Evolutionary conservation across 257 asterid genomes (phyloP), one percentile per base, ranked within the genome.

Genomic region (Rauvolfia tetraphylla): DNA sequence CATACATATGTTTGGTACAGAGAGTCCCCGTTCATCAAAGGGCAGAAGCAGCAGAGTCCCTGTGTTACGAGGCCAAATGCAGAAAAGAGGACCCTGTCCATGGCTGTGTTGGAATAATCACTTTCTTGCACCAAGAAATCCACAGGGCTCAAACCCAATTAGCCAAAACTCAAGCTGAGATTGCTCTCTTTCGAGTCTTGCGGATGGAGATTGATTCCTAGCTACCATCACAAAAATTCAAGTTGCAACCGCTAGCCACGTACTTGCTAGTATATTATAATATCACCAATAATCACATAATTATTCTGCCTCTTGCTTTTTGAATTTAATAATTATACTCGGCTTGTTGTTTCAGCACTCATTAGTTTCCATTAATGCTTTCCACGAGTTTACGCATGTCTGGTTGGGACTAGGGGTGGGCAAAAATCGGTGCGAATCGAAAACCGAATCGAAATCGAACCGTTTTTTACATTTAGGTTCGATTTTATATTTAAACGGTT

Each of bases 1-100:
- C n/a, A n/a, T n/a, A n/a, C n/a, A n/a, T n/a, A n/a, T n/a, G n/a
- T n/a, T n/a, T n/a, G n/a, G n/a, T n/a, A n/a, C 66, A 83, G 89
- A 75, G 65, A 68, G 75, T 81, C 9, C 80, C 86, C 1, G 78
- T 73, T 31, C 66, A 81, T 56, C 44, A 29, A 44, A 77, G 81
- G 70, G 81, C 70, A 0, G 80, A 63, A 54, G 85, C 81, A 17
- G 87, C 84, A 7, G 78, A 20, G 36, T 76, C 83, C 0, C 44
- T 83, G 68, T 77, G 77, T 68, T 83, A 79, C n/a, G 83, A 83
- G 42, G 87, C 87, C 36, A 73, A 81, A 22, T 83, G 81, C 71
- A 78, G 87, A 51, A 58, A 75, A 7, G 77, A 75, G 48, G 81
- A 72, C 71, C 84, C 82, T 0, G 62, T 83, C 38, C 75, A 86